Evolutionary conservation across 1,284 basidiomycete genomes (phyloP).

Genomic region (Phenoliferia sp.): DNA sequence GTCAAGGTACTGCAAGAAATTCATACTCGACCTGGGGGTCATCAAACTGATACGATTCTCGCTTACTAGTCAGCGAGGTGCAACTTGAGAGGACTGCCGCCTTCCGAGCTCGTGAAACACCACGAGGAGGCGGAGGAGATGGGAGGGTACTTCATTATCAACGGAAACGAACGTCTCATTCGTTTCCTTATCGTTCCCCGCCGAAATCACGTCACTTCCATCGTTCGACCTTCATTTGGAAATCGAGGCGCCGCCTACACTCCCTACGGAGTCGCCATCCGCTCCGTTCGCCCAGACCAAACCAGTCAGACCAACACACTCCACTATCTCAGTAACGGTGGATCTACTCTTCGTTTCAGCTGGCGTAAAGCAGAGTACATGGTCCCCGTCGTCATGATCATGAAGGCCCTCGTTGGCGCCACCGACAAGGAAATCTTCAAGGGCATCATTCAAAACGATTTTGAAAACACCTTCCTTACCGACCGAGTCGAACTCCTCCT

Average conservation of each 20-base stretch:
- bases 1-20: conserved; percentile 58
- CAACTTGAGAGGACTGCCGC: conserved; percentile 78
- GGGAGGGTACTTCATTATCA: conserved; percentile 97
- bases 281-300: conserved; percentile 87
- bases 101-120: conserved; percentile 77
- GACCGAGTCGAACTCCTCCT: conserved; percentile 98
- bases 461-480: conserved; percentile 94
- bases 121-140: conserved; percentile 98
- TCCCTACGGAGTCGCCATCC: conserved; percentile 88
- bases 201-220: conserved; percentile 82
- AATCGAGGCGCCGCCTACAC: conserved; percentile 95
- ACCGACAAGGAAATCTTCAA: conserved; percentile 98
- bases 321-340: conserved; percentile 95
- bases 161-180: conserved; percentile 97
- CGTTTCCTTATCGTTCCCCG: conserved; percentile 90
- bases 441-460: conserved; percentile 95
- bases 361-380: conserved; percentile 99
- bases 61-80: conserved; percentile 76
- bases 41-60: not conserved
- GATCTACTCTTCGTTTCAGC: conserved; percentile 89
- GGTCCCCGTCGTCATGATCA: conserved; percentile 92
- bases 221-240: conserved; percentile 77
- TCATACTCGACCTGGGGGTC: too few species aligned
- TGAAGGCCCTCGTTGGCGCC: conserved; percentile 91
- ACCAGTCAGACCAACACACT: conserved; percentile 90